Conservation (phyloP, 169 alveolate species). For the Plasmodium vivax region DNA sequence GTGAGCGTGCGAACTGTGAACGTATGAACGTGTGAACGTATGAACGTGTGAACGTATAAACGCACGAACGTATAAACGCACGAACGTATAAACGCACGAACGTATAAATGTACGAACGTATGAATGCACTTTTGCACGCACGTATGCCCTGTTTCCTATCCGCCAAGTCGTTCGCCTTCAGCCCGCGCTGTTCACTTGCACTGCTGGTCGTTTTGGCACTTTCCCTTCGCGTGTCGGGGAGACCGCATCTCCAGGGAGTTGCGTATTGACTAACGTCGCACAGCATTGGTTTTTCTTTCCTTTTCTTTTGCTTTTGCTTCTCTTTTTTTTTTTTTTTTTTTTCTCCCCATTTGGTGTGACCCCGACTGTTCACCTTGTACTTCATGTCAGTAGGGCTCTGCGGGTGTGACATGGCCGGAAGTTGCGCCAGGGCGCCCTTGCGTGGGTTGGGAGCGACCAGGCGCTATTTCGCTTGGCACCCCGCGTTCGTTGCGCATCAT, state of each 20-base stretch:
- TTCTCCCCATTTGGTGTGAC: not conserved
- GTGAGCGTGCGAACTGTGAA: too few relatives aligned
- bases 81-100: not conserved
- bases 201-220: not conserved
- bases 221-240: not conserved
- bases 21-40: not conserved
- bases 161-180: not conserved
- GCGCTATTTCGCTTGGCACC: not conserved
- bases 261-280: not conserved
- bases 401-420: not conserved
- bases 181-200: not conserved
- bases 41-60: too few relatives aligned
- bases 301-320: not conserved
- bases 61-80: too few relatives aligned
- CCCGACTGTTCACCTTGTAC: not conserved
- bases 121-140: not conserved
- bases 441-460: not conserved
- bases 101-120: not conserved
- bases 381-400: not conserved
- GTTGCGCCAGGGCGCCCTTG: not conserved
- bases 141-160: conserved; percentile 20
- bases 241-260: not conserved
- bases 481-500: not conserved
- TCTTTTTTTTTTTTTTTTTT: not conserved
- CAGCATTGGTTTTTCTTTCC: not conserved